Percentiles rank a stretch among this genome's conserved stretches.
Evolutionary conservation across 2,329 filamentous ascomycete genomes (phyloP).

Genomic region (Cadophora luteo-olivacea): DNA sequence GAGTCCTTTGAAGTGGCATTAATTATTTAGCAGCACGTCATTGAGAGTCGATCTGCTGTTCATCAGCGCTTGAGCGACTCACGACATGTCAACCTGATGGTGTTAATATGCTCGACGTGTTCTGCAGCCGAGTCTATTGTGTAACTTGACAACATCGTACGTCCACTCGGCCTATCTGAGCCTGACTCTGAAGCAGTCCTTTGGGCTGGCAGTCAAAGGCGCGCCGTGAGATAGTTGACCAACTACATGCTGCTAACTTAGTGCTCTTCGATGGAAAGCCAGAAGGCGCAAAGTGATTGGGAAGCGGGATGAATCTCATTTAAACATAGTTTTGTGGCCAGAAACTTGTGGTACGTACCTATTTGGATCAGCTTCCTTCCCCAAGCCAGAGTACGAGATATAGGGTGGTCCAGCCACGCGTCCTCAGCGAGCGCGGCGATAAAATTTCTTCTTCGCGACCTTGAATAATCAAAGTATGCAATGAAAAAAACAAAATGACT

Average conservation of each 20-base stretch:
- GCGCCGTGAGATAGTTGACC: too few species aligned
- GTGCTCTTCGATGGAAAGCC: too few species aligned
- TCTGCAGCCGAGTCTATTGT: background rate
- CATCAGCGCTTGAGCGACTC: background rate
- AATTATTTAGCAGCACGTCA: background rate
- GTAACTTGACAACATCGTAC: background rate
- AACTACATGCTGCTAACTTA: too few species aligned
- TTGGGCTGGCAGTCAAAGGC: too few species aligned
- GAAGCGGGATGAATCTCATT: too few species aligned
- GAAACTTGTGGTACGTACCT: too few species aligned
- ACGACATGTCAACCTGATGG: background rate
- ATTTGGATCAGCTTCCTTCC: too few species aligned
- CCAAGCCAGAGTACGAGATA: too few species aligned
- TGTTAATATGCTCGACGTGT: background rate
- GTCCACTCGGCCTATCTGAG: background rate
- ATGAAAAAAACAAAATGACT: conserved; percentile 61
- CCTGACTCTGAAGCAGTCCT: too few species aligned
- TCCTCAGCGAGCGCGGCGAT: background rate
- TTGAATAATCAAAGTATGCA: conserved; percentile 55
- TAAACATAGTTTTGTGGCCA: too few species aligned
- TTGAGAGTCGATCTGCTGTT: background rate
- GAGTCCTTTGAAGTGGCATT: background rate
- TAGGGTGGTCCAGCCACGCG: background rate
- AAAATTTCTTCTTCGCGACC: conserved; percentile 50
- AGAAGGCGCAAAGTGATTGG: too few species aligned